These are phyloP conservation scores for Backusella psychrophila DNA, from an alignment of 192 early-diverging fungal species.

Conservation along the genomic window DNA sequence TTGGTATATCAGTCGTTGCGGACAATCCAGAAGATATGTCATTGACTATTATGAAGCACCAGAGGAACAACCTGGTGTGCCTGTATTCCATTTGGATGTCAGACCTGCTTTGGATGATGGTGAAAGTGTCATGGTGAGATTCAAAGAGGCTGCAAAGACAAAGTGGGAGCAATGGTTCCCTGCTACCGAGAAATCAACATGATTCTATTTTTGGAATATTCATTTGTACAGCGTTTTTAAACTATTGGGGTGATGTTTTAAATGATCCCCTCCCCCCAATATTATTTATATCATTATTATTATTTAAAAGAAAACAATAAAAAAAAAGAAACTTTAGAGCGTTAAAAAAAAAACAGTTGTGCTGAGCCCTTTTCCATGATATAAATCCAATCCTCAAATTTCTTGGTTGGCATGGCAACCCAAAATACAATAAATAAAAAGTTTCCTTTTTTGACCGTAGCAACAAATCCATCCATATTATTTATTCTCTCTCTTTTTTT, in stretches of 20 bases:
- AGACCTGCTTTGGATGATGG: constrained; percentile 87
- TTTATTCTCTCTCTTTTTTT: no score
- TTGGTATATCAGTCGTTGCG: constrained; percentile 92
- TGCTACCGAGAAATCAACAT: constrained; percentile 9
- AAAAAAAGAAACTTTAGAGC: not conserved
- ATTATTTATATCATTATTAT: no score
- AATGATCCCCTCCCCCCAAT: no score
- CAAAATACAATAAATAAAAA: no score
- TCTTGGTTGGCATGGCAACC: no score
- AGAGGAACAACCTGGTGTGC: constrained; percentile 63
- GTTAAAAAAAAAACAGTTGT: no score
- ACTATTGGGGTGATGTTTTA: no score
- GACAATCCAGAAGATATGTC: constrained; percentile 88
- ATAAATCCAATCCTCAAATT: no score
- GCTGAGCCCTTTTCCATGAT: no score
- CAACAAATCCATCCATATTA: no score
- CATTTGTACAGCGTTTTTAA: not conserved
- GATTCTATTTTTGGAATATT: not conserved
- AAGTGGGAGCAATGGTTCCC: constrained; percentile 44
- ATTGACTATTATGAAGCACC: constrained; percentile 94
- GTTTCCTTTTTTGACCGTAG: no score
- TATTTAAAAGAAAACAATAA: not conserved
- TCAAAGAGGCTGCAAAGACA: constrained; percentile 57
- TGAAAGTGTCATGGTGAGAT: constrained; percentile 59
- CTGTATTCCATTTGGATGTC: constrained; percentile 92